Evolutionary conservation across 108 stramenopile species (phyloP).

Genomic region (Fragilaria crotonensis): DNA sequence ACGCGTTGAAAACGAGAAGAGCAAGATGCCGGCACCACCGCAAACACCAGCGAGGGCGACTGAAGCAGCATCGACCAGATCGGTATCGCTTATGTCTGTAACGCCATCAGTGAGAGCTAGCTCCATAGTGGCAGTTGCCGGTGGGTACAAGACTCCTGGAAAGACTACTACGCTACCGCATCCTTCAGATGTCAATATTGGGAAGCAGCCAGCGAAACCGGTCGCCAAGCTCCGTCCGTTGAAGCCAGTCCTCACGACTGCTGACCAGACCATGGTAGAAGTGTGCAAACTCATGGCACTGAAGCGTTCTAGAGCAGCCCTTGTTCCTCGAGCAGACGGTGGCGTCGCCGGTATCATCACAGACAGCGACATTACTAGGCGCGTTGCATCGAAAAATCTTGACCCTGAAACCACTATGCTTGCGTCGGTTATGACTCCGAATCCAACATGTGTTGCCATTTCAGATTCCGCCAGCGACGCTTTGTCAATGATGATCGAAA

Average conservation of each 20-base stretch:
- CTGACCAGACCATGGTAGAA: conserved; percentile 37
- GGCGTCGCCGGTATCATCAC: conserved; percentile 78
- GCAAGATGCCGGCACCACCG: conserved; percentile 7
- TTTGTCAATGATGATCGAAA: conserved; percentile 87
- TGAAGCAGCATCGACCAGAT: conserved; percentile 5
- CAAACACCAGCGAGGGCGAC: conserved; percentile 4
- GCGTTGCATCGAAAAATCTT: conserved; percentile 66
- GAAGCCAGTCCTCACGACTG: conserved; percentile 44
- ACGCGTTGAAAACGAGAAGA: conserved; percentile 42
- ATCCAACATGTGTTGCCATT: conserved; percentile 78
- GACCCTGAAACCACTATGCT: conserved; percentile 46
- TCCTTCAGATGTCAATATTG: conserved; percentile 6
- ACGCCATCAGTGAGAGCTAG: conserved; percentile 1
- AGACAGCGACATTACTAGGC: conserved; percentile 72
- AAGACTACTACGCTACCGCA: conserved; percentile 17
- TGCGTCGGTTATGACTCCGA: conserved; percentile 73
- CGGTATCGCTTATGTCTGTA: conserved; percentile 5
- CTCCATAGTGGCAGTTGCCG: background rate
- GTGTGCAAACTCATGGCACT: conserved; percentile 53
- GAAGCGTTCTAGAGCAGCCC: conserved; percentile 57
- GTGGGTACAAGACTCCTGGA: conserved; percentile 5
- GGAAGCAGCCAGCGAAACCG: conserved; percentile 12
- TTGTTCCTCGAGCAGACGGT: conserved; percentile 46
- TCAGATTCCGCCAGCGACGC: conserved; percentile 83
- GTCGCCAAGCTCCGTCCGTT: conserved; percentile 76